phyloP scores from a whole-genome alignment of 208 protist genomes.

The Acanthamoeba healyi region DNA sequence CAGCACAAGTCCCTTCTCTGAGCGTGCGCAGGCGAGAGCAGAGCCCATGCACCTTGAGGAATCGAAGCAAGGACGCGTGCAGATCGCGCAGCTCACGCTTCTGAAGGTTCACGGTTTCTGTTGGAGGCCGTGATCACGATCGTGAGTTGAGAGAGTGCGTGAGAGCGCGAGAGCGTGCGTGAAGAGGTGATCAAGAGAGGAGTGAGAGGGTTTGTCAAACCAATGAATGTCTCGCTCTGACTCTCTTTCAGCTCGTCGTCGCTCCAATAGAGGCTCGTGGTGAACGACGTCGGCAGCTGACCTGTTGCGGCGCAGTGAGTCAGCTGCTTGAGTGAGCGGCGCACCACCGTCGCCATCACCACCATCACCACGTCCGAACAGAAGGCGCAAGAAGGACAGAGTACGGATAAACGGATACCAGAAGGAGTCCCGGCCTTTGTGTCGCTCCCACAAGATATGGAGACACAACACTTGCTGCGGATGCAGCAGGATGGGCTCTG shows the following conservation, averaged over 20 bases:
- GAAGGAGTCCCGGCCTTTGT: conserved; percentile 10
- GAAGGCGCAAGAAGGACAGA: background rate
- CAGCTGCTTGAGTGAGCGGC: background rate
- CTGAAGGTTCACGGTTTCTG: background rate
- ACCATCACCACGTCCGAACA: too few species aligned
- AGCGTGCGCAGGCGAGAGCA: too few species aligned
- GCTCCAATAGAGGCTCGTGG: background rate
- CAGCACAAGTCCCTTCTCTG: background rate
- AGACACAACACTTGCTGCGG: conserved; percentile 25
- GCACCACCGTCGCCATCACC: too few species aligned
- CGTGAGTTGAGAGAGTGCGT: background rate
- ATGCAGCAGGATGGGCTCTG: background rate
- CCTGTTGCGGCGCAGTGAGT: background rate
- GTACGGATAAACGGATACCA: conserved; percentile 62
- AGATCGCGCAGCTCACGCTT: background rate
- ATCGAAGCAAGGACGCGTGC: background rate
- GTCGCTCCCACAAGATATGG: conserved; percentile 33
- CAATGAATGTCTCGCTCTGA: conserved; percentile 1
- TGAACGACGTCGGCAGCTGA: conserved; percentile 13
- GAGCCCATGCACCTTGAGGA: too few species aligned
- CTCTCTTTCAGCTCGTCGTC: background rate
- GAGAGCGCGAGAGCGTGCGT: background rate
- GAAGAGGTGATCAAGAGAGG: background rate
- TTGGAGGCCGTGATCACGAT: too few species aligned
- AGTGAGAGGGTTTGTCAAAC: background rate